Percentiles rank a stretch among this genome's conserved stretches.
Conservation (phyloP, 2,329 filamentous ascomycete species). For the Penicillium sp. region DNA sequence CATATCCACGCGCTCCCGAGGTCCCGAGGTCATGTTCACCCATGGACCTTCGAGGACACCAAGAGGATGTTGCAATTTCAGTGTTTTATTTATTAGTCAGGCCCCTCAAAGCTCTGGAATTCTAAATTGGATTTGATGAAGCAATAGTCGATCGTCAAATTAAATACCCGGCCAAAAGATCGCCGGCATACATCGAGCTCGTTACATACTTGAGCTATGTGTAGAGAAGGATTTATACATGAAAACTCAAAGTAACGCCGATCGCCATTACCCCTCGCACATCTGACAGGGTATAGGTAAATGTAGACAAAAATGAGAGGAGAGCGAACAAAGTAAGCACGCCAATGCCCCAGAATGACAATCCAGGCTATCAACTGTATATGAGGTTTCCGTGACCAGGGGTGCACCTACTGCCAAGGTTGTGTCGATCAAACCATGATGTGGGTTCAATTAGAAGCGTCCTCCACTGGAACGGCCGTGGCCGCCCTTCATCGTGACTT, state of each 20-base stretch:
- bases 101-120: too few relatives aligned
- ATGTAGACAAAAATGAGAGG: slow-evolving; percentile 17
- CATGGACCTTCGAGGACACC: too few relatives aligned
- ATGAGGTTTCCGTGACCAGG: too few relatives aligned
- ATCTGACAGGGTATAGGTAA: slow-evolving; percentile 25
- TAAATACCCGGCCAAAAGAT: background rate
- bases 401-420: too few relatives aligned
- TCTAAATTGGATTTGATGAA: too few relatives aligned
- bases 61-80: too few relatives aligned
- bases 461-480: slow-evolving; percentile 29
- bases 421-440: background rate
- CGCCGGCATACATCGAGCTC: background rate
- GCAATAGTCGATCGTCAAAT: background rate
- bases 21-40: too few relatives aligned
- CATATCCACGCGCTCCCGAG: too few relatives aligned
- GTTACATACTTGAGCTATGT: slow-evolving; percentile 17
- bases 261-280: slow-evolving; percentile 19
- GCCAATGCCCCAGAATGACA: background rate
- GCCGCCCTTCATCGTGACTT: slow-evolving; percentile 28
- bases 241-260: slow-evolving; percentile 12
- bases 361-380: too few relatives aligned
- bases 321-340: slow-evolving; percentile 13
- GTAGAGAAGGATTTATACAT: slow-evolving; percentile 24
- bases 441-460: slow-evolving; percentile 28
- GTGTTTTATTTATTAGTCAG: too few relatives aligned